Base-by-base conservation (phyloP, 257 asterid genomes). In the Avicennia marina region DNA sequence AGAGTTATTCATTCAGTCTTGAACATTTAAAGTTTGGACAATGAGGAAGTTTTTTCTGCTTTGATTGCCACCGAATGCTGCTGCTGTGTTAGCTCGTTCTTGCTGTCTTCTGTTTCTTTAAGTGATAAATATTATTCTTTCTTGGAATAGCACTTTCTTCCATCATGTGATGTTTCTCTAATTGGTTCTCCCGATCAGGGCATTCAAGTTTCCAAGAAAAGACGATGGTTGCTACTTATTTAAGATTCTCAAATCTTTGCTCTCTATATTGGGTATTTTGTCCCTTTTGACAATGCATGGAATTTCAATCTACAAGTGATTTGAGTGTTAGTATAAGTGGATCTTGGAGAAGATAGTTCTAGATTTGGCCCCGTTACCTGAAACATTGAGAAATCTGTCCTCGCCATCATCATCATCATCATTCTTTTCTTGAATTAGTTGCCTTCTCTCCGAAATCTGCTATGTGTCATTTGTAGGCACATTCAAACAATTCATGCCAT, bases 351-450 rank as follows among this genome's bases (percentile, higher is more conserved):
- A 45, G 95, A 90, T 27, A 79, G 76, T 45, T 58, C 80, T 43
- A 82, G 83, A 66, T 69, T 78, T 76, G 67, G 21, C n/a, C n/a
- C 58, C 74, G 3, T 71, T 86, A n/a, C 83, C 89, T 10, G 65
- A 13, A 11, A 75, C 97, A 27, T 75, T 76, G 22, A 77, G 97
- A 73, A 93, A 82, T 70, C 71, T 86, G 18, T 93, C 99, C 11
- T 89, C 99, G 2, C 84, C 97, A 6, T 93, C 99, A 7, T 89
- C 97, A 3, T 77, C 90, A 33, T 89, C n/a, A n/a, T n/a, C n/a
- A n/a, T n/a, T n/a, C n/a, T 93, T 74, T 89, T 80, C 68, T 93
- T 96, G 3, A 81, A 82, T 48, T 97, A 93, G 53, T 93, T 97
- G 0, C 97, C 75, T 78, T 87, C 78, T 89, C 97, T 39, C 99